Percentiles rank a stretch among this genome's conserved stretches.
These are phyloP conservation scores for Eurotiales sp. DNA, from an alignment of 2,329 filamentous ascomycete species.

Conservation along the genomic window DNA sequence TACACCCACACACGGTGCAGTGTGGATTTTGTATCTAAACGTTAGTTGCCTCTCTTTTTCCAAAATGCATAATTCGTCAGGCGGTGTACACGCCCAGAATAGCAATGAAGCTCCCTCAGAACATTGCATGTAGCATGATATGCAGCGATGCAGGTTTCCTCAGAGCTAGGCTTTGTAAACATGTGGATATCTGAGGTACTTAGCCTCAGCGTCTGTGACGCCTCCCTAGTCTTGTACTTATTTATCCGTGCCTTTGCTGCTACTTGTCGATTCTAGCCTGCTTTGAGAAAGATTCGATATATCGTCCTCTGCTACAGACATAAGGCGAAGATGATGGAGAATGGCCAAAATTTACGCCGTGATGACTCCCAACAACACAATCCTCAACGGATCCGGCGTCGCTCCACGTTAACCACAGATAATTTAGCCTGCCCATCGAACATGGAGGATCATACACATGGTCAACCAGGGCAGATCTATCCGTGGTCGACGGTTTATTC, in stretches of 20 bases:
- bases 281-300: neutral
- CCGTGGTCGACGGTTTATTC: neutral
- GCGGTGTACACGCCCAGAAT: slow-evolving; percentile 11
- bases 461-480: neutral
- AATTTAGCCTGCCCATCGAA: neutral
- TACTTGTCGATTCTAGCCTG: neutral
- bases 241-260: neutral
- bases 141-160: slow-evolving; percentile 14
- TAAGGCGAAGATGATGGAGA: slow-evolving; percentile 6
- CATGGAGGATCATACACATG: neutral
- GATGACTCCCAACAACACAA: neutral
- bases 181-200: slow-evolving; percentile 6
- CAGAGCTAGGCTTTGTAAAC: slow-evolving; percentile 5
- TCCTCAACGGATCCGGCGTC: neutral
- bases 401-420: neutral
- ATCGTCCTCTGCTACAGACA: neutral
- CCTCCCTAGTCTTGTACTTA: slow-evolving; percentile 6
- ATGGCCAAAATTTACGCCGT: neutral
- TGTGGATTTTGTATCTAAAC: neutral
- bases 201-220: neutral
- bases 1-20: neutral
- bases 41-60: neutral
- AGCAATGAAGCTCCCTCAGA: neutral
- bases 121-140: slow-evolving; percentile 10
- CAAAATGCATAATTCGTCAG: neutral